Conservation (phyloP, 176 grass and related monocot species). For the Stipa capillata region DNA sequence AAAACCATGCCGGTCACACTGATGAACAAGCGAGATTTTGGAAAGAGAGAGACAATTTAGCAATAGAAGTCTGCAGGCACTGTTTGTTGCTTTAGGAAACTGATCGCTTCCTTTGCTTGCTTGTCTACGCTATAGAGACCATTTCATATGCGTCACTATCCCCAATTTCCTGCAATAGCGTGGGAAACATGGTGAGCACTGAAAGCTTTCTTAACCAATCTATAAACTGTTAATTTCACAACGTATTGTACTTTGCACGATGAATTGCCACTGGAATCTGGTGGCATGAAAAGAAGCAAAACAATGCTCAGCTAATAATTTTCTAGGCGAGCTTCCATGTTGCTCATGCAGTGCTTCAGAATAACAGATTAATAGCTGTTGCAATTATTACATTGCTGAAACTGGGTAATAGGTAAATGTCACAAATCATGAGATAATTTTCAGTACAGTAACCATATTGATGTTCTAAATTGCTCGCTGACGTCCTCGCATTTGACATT, state of each 20-base stretch:
- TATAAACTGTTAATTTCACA: background rate
- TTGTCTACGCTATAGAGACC: constrained; percentile 19
- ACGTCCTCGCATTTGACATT: background rate
- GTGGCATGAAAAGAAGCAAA: background rate
- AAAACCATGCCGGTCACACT: background rate
- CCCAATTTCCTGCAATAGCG: constrained; percentile 15
- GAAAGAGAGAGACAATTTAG: background rate
- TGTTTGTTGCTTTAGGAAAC: constrained; percentile 30
- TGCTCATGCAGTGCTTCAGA: background rate
- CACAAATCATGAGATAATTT: background rate
- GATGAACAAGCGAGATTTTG: background rate
- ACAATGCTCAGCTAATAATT: background rate
- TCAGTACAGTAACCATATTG: background rate
- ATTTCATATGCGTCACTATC: constrained; percentile 16
- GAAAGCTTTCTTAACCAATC: background rate
- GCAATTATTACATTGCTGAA: background rate
- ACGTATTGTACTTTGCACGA: background rate
- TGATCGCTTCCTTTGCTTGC: constrained; percentile 6
- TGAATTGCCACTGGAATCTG: background rate
- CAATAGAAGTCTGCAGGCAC: constrained; percentile 2
- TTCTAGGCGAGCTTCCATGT: background rate
- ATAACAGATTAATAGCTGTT: background rate
- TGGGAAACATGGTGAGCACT: constrained; percentile 11
- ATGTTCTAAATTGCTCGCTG: background rate
- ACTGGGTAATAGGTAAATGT: background rate